These are phyloP conservation scores for Papilionanthe hybrid DNA, from an alignment of 116 monocot species.

Conservation along the genomic window DNA sequence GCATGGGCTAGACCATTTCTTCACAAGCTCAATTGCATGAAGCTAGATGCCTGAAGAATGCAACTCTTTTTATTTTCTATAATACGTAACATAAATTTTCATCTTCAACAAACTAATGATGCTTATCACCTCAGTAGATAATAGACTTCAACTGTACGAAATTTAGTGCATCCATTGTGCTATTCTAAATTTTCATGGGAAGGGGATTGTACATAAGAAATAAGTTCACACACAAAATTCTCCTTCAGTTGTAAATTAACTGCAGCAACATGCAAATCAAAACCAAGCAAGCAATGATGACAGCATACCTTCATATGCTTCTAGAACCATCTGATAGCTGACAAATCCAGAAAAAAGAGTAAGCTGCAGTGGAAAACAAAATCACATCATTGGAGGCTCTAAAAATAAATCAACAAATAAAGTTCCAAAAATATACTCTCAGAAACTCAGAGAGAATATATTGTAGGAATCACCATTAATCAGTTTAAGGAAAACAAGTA, in stretches of 20 bases:
- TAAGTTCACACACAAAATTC: not conserved
- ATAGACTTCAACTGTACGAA: not conserved
- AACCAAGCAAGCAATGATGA: not conserved
- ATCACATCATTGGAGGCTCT: constrained; percentile 9
- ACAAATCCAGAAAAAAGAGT: constrained; percentile 99
- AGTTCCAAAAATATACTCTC: not conserved
- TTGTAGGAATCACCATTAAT: not conserved
- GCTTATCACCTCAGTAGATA: not conserved
- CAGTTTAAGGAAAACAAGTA: not conserved
- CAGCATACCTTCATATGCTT: constrained; percentile 79
- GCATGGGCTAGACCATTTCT: not conserved
- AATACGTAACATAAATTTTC: not conserved
- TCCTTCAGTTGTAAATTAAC: not conserved
- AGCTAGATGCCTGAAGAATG: not conserved
- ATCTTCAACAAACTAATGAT: not conserved
- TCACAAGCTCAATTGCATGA: not conserved
- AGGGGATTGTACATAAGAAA: not conserved
- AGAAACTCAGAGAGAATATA: not conserved
- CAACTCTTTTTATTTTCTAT: not conserved
- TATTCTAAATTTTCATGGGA: not conserved
- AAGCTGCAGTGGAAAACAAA: constrained; percentile 50
- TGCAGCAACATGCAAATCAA: not conserved
- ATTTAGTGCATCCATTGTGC: not conserved
- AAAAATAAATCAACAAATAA: not conserved
- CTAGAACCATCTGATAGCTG: constrained; percentile 83